phyloP scores from a whole-genome alignment of 2,329 filamentous ascomycete species.

The Ustulina deusta region DNA sequence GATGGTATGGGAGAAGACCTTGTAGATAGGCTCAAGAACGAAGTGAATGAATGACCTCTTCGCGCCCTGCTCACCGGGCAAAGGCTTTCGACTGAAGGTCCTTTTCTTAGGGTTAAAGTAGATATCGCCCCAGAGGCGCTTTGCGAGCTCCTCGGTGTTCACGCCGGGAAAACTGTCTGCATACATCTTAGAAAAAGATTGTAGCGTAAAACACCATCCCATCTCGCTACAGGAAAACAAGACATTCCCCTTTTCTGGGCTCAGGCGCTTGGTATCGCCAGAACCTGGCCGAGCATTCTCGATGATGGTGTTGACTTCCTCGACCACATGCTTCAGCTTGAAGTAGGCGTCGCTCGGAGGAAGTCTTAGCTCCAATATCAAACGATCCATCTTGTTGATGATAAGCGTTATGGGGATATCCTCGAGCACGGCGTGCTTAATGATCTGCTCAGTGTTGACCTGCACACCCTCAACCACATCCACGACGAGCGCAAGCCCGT shows the following conservation, averaged over 20 bases:
- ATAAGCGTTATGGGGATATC: constrained; percentile 89
- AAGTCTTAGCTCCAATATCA: constrained; percentile 93
- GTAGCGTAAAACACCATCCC: constrained; percentile 96
- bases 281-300: constrained; percentile 85
- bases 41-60: constrained; percentile 94
- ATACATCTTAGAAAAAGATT: constrained; percentile 97
- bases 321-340: constrained; percentile 98
- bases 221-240: constrained; percentile 93
- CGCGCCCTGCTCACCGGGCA: constrained; percentile 78
- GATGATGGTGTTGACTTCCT: constrained; percentile 97
- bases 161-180: constrained; percentile 86
- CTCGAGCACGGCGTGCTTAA: constrained; percentile 93
- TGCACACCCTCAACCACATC: constrained; percentile 99
- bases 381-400: constrained; percentile 96
- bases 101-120: constrained; percentile 94
- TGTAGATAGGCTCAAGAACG: constrained; percentile 96
- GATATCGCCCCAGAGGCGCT: constrained; percentile 93
- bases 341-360: constrained; percentile 97
- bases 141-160: constrained; percentile 84
- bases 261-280: constrained; percentile 83
- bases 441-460: constrained; percentile 95
- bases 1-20: constrained; percentile 94
- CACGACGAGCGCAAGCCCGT: constrained; percentile 92
- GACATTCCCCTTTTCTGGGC: constrained; percentile 98
- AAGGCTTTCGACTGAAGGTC: constrained; percentile 85